Conservation (phyloP, 1,284 basidiomycete genomes). For the Cryptococcus sp. region DNA sequence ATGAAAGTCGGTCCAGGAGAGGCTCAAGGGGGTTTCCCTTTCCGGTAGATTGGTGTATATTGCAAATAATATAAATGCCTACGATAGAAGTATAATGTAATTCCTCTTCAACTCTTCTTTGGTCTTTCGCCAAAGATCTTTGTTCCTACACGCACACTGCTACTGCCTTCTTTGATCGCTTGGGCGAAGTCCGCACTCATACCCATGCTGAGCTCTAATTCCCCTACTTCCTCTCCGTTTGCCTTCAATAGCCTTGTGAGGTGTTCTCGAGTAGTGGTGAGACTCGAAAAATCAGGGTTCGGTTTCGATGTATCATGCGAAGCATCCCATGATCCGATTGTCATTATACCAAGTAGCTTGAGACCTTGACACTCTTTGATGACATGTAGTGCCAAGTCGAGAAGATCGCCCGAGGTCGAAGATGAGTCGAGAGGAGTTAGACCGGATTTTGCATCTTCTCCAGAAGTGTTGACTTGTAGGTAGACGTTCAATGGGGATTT, state of each 20-base stretch:
- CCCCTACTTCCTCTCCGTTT: slow-evolving; percentile 52
- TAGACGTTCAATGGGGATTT: slow-evolving; percentile 65
- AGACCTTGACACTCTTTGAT: slow-evolving; percentile 68
- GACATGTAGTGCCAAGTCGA: slow-evolving; percentile 67
- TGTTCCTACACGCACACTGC: slow-evolving; percentile 86
- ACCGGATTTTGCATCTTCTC: slow-evolving; percentile 85
- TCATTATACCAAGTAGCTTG: slow-evolving; percentile 84
- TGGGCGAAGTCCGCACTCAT: slow-evolving; percentile 95
- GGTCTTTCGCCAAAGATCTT: slow-evolving; percentile 77
- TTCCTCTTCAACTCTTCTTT: slow-evolving; percentile 49
- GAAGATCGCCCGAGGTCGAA: slow-evolving; percentile 52
- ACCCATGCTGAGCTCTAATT: slow-evolving; percentile 86
- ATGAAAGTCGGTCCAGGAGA: slow-evolving; percentile 39
- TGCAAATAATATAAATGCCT: neutral
- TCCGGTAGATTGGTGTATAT: slow-evolving; percentile 13
- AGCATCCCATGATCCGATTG: slow-evolving; percentile 78
- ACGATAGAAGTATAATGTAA: neutral
- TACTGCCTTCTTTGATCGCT: slow-evolving; percentile 76
- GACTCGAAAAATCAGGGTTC: slow-evolving; percentile 77
- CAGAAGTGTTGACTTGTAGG: slow-evolving; percentile 91
- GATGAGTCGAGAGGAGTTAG: slow-evolving; percentile 57
- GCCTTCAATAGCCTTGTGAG: slow-evolving; percentile 54
- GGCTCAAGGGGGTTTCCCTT: slow-evolving; percentile 40
- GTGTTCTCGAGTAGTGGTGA: slow-evolving; percentile 61
- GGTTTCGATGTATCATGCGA: slow-evolving; percentile 59